These are phyloP conservation scores for Lodderomyces theae DNA, from an alignment of 1,139 yeast species.

Conservation along the genomic window DNA sequence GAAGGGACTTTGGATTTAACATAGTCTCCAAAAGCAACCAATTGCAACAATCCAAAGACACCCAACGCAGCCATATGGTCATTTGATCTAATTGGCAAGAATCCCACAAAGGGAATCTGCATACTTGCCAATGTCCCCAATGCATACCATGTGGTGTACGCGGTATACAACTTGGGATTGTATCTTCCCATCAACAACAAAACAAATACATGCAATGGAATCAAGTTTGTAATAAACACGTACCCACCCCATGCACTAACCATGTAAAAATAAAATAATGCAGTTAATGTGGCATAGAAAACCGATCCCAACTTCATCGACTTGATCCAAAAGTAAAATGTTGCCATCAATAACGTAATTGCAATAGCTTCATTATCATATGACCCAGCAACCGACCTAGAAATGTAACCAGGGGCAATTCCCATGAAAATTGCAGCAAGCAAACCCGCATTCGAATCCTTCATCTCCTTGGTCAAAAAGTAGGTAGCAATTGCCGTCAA, in stretches of 20 bases:
- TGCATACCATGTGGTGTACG: conserved; percentile 96
- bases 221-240: conserved; percentile 95
- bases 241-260: conserved; percentile 99
- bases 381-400: conserved; percentile 97
- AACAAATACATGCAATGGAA: conserved; percentile 93
- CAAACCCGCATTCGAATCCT: conserved; percentile 85
- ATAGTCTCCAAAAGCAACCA: conserved; percentile 84
- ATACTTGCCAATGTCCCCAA: conserved; percentile 95
- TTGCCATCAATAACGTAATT: conserved; percentile 89
- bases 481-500: conserved; percentile 93
- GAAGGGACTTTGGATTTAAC: conserved; percentile 72
- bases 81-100: conserved; percentile 91
- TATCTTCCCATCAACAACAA: conserved; percentile 93
- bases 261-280: conserved; percentile 94
- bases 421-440: conserved; percentile 94
- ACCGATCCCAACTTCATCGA: conserved; percentile 89
- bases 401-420: conserved; percentile 97
- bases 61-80: conserved; percentile 99
- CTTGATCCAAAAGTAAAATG: conserved; percentile 95
- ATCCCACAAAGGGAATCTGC: conserved; percentile 99
- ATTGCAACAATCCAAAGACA: conserved; percentile 90
- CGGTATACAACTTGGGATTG: conserved; percentile 75
- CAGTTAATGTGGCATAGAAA: conserved; percentile 78
- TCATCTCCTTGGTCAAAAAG: conserved; percentile 83
- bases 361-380: conserved; percentile 99